These are phyloP conservation scores for Phenoliferia sp. DNA, from an alignment of 1,284 basidiomycete genomes.

Conservation along the genomic window DNA sequence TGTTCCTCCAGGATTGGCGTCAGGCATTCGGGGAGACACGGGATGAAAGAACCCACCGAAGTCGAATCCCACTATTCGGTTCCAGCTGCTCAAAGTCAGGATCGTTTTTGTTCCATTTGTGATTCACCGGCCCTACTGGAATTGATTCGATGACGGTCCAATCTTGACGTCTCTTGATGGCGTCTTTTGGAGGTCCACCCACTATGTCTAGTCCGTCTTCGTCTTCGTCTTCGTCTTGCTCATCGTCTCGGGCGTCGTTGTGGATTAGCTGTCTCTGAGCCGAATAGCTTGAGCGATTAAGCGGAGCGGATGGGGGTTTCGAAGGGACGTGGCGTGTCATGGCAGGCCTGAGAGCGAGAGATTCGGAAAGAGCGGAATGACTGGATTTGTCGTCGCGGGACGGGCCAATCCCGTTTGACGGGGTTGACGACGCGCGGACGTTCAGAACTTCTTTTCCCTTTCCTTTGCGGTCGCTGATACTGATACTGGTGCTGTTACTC, in stretches of 20 bases:
- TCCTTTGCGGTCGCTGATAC: background rate
- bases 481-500: background rate
- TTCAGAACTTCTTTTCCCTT: background rate
- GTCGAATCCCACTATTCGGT: constrained; percentile 78
- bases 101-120: constrained; percentile 58
- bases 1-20: background rate
- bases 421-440: too few relatives aligned
- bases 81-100: constrained; percentile 69
- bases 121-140: constrained; percentile 66
- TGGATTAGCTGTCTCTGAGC: background rate
- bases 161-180: constrained; percentile 54
- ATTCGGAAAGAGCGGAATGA: background rate
- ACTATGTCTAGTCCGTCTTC: constrained; percentile 24
- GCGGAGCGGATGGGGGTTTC: background rate
- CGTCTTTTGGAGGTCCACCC: constrained; percentile 6
- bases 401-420: too few relatives aligned
- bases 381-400: background rate
- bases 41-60: constrained; percentile 57
- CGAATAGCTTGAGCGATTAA: background rate
- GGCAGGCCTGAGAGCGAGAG: background rate
- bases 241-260: background rate
- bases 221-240: constrained; percentile 11
- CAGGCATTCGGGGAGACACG: background rate
- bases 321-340: background rate
- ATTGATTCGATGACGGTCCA: constrained; percentile 71